Base-by-base conservation (phyloP, 2,329 filamentous ascomycete genomes). In the Ophiostoma australiae region DNA sequence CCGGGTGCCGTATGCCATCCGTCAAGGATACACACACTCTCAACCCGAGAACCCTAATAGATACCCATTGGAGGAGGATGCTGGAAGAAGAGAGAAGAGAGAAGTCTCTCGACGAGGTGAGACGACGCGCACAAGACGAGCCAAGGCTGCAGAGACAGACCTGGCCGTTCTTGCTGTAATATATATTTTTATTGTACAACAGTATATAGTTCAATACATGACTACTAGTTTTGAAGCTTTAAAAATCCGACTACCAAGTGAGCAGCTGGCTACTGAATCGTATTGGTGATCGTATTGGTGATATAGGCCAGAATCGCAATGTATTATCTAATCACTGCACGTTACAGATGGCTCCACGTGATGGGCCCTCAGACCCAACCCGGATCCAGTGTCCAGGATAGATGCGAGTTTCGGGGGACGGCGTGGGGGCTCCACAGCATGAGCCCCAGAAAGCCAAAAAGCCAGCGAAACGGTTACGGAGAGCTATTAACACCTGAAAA, bases 11-110 rank as follows among this genome's bases (percentile, higher is more conserved):
- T 65, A 37, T 65, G 61, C 35, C 20, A 66, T 66, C 63, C 63
- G 35, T 39, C 35, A 23, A 10, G 35, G 35, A 39, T 23, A 39
- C 33, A 20, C 20, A 37, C 7, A 52, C 67, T 68, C 39, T 58
- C 52, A 3, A 20, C 17, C n/a, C 11, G 41, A 52, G 44, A 48
- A 48, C 15, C 39, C 67, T 68, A 68, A 68, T 68, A 52, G 67
- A 68, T 68, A 68, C 67, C 67, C 67, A 48, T 20, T 35, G 41
- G 23, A 52, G 37, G 66, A 67, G 66, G 66, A 68, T n/a, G 66
- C n/a, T 35, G 67, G 37, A 8, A 39, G 35, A 41, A 67, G 61
- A 31, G 27, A 66, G 37, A 67, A 3, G 37, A 67, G 63, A 39
- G 23, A 15, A 44, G 10, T n/a, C 33, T n/a, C 63, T 41, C n/a